Conservation (phyloP, 352 stramenopile genomes). For the Paralagenidium karlingii region DNA sequence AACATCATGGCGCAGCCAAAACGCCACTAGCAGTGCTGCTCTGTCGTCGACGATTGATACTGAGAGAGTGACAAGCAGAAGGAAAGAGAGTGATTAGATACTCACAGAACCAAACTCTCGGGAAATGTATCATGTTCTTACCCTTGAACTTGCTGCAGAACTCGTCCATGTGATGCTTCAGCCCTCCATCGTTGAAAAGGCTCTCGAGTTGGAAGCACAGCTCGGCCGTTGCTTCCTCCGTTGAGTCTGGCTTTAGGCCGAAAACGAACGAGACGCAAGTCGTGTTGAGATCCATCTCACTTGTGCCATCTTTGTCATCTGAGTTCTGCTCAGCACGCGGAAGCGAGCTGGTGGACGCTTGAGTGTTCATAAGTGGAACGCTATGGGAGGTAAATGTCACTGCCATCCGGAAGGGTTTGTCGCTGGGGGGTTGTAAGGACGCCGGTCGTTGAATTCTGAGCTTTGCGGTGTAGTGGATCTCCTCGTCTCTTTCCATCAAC, state of each 20-base stretch:
- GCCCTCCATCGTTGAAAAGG: conserved; percentile 18
- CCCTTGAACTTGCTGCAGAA: too few species aligned
- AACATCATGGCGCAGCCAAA: too few species aligned
- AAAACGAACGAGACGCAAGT: conserved; percentile 19
- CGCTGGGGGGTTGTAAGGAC: background rate
- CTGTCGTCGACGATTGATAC: too few species aligned
- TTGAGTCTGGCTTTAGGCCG: conserved; percentile 14
- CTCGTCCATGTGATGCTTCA: conserved; percentile 15
- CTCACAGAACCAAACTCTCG: too few species aligned
- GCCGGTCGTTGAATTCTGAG: conserved; percentile 10
- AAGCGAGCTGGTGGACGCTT: conserved; percentile 1
- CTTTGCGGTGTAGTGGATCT: conserved; percentile 22
- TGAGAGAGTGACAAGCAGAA: too few species aligned
- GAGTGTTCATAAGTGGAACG: conserved; percentile 25
- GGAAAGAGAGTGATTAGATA: too few species aligned
- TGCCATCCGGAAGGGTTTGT: too few species aligned
- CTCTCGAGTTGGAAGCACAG: conserved; percentile 26
- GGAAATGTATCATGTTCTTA: too few species aligned
- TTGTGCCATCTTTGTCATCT: too few species aligned
- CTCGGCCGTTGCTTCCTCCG: conserved; percentile 42
- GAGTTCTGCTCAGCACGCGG: conserved; percentile 2
- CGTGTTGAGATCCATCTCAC: too few species aligned
- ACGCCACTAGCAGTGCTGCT: too few species aligned
- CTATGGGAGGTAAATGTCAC: too few species aligned
- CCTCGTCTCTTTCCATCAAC: conserved; percentile 7